Percentiles rank a stretch among this genome's conserved stretches.
These are phyloP conservation scores for Turnera subulata DNA, from an alignment of 345 rosid species.

Conservation along the genomic window DNA sequence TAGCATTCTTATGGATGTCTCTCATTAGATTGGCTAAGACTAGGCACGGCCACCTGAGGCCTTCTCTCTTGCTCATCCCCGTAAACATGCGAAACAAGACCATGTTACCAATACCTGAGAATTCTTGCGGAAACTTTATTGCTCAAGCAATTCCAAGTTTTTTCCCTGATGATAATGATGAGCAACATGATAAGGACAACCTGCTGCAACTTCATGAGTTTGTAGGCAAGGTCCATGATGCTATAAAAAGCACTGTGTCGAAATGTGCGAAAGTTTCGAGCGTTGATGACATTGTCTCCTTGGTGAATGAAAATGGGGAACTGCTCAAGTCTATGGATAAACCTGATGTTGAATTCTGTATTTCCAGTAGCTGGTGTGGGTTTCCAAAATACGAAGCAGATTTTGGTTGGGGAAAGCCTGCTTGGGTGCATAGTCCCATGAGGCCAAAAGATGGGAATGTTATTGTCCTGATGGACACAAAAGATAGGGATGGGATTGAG, in stretches of 20 bases:
- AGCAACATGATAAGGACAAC: too few relatives aligned
- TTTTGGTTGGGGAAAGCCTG: background rate
- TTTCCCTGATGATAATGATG: too few relatives aligned
- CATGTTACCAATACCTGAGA: background rate
- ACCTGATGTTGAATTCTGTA: background rate
- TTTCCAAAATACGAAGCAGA: background rate
- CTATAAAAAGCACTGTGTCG: too few relatives aligned
- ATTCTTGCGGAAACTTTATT: too few relatives aligned
- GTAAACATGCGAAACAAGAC: constrained; percentile 19
- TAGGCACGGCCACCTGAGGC: background rate
- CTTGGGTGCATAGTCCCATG: background rate
- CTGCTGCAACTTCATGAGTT: too few relatives aligned
- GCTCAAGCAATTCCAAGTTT: too few relatives aligned
- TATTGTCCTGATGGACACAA: background rate
- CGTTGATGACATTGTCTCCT: too few relatives aligned
- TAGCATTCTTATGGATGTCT: constrained; percentile 24
- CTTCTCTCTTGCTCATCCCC: constrained; percentile 14
- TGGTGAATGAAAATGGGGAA: too few relatives aligned
- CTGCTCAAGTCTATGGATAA: too few relatives aligned
- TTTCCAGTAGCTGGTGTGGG: background rate
- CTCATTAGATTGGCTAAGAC: constrained; percentile 1
- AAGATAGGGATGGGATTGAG: background rate
- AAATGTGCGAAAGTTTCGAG: too few relatives aligned
- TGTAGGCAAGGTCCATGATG: too few relatives aligned
- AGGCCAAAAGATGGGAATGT: background rate